Evolutionary conservation across 2,329 filamentous ascomycete genomes (phyloP), one percentile per base, ranked within the genome.

Genomic region (Alternaria postmessia): DNA sequence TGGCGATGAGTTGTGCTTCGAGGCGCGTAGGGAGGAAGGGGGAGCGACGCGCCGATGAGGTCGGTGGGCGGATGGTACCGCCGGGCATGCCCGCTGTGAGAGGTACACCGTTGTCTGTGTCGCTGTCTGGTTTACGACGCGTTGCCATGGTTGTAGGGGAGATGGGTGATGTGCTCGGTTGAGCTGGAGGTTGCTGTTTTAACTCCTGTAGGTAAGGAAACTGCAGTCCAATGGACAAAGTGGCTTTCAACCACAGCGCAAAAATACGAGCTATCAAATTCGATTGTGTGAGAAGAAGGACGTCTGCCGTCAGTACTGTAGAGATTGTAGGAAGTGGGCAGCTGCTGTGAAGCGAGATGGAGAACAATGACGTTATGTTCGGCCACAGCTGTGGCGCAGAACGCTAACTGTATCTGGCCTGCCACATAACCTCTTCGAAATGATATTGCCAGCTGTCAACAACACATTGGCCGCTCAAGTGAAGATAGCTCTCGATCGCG

Each of bases 1-100:
- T 81, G 51, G 80, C 68, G 30, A 97, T 85, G 22, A 89, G 81
- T 57, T 87, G 70, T 24, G 84, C 80, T 75, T 96, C 91, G 71
- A 89, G 82, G 8, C 85, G 83, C 2, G 91, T 93, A 5, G 91
- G 91, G 3, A 93, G 83, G 78, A 86, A 88, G 3, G 91, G 89
- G 36, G 83, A 82, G 59, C 74, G 76, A 7, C 68, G 62, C n/a
- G 67, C 65, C 20, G 69, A 65, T 20, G 69, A 66, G 16, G 68
- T 74, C 26, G 64, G 64, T 7, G 62, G 51, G 22, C 68, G 73
- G 24, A 71, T 68, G n/a, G 70, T 67, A 38, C 63, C 62, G 9
- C 64, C 43, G 16, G 73, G 65, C 69, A 71, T 74, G 43, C 63
- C 65, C 22, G 69, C 61, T 54, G 70, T 71, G 54, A 68, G 61